Evolutionary conservation across 2,329 filamentous ascomycete species (phyloP).

Genomic region (Ophioceras dolichostomum): DNA sequence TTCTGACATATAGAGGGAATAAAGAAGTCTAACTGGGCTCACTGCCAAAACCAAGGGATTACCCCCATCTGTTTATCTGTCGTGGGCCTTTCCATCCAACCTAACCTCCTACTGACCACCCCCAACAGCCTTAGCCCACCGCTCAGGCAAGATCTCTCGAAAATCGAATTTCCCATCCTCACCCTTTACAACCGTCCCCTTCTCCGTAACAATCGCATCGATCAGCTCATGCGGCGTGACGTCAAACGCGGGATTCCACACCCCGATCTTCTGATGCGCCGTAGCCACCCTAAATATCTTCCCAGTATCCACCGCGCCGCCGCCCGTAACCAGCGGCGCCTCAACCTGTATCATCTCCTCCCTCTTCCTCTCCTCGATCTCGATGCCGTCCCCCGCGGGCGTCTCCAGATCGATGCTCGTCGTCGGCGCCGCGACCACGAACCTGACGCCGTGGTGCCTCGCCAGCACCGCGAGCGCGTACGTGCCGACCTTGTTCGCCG

Average conservation of each 20-base stretch:
- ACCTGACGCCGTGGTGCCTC: conserved; percentile 77
- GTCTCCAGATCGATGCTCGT: conserved; percentile 88
- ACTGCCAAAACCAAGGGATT: too few species aligned
- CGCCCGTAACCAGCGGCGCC: conserved; percentile 56
- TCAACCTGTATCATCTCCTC: conserved; percentile 78
- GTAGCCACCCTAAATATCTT: conserved; percentile 64
- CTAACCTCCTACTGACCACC: conserved; percentile 6
- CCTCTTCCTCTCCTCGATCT: conserved; percentile 76
- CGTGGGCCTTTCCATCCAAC: too few species aligned
- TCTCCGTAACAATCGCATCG: conserved; percentile 88
- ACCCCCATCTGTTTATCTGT: too few species aligned
- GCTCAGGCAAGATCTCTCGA: conserved; percentile 39
- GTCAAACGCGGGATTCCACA: conserved; percentile 97
- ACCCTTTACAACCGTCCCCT: conserved; percentile 73
- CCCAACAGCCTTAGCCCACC: conserved; percentile 30
- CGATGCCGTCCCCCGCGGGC: conserved; percentile 63
- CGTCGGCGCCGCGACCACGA: conserved; percentile 86
- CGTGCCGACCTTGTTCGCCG: conserved; percentile 96
- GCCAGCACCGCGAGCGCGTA: conserved; percentile 89
- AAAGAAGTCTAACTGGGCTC: too few species aligned
- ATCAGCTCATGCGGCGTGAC: conserved; percentile 83
- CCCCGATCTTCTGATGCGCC: conserved; percentile 63
- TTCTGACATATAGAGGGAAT: not conserved
- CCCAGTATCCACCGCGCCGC: conserved; percentile 50
- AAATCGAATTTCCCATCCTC: conserved; percentile 58